phyloP scores from a whole-genome alignment of 495 filamentous ascomycete species.

The Cercophora sp. region DNA sequence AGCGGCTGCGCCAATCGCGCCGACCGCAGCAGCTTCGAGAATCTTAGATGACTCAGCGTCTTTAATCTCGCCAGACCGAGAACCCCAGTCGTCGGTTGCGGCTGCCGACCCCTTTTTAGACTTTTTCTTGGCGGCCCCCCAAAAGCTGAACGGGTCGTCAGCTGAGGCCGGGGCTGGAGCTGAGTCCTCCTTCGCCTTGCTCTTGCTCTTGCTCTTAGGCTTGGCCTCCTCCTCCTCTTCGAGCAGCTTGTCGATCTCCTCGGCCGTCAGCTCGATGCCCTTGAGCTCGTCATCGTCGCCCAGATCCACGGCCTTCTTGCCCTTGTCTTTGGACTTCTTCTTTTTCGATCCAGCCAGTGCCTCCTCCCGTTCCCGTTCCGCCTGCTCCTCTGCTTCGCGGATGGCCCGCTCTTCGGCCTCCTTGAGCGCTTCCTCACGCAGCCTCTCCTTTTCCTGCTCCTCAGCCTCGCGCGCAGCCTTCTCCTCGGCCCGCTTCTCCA shows the following conservation, averaged over 20 bases:
- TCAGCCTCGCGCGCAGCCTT: slow-evolving; percentile 27
- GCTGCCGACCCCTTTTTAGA: slow-evolving; percentile 25
- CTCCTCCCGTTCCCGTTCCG: slow-evolving; percentile 23
- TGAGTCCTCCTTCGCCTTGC: slow-evolving; percentile 20
- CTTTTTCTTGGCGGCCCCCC: slow-evolving; percentile 42
- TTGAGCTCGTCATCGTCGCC: slow-evolving; percentile 30
- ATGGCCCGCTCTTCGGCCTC: slow-evolving; percentile 25
- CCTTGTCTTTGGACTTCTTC: slow-evolving; percentile 35
- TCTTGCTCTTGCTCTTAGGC: slow-evolving; percentile 14
- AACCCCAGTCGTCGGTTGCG: slow-evolving; percentile 13
- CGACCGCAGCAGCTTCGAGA: slow-evolving; percentile 31
- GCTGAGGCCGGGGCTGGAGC: slow-evolving; percentile 13
- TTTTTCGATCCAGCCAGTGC: slow-evolving; percentile 29
- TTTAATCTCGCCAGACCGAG: slow-evolving; percentile 26
- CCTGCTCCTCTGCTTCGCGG: slow-evolving; percentile 25
- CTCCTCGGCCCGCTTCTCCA: slow-evolving; percentile 26
- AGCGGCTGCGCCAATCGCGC: slow-evolving; percentile 18
- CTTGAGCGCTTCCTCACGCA: slow-evolving; percentile 20
- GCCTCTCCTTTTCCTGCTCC: slow-evolving; percentile 18
- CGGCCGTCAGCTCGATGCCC: slow-evolving; percentile 37
- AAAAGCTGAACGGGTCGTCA: slow-evolving; percentile 44
- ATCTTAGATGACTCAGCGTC: slow-evolving; percentile 40
- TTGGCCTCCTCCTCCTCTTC: slow-evolving; percentile 11
- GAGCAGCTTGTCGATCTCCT: slow-evolving; percentile 34
- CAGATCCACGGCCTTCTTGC: slow-evolving; percentile 16